These are phyloP conservation scores for Pleurotus citrinopileatus DNA, from an alignment of 768 basidiomycete species.

Conservation along the genomic window DNA sequence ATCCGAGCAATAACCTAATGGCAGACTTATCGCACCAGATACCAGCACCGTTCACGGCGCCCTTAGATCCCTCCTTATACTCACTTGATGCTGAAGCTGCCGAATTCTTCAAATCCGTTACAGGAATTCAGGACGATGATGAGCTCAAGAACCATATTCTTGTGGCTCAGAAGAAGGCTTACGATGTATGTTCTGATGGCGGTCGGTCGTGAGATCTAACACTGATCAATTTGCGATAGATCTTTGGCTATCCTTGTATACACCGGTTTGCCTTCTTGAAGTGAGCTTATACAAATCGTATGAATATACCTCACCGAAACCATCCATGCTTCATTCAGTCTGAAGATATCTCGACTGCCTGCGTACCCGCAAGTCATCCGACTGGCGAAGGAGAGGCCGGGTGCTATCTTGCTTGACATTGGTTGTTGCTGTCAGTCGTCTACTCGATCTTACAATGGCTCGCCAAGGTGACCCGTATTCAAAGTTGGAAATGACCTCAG, in stretches of 20 bases:
- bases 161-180: constrained; percentile 33
- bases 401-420: constrained; percentile 37
- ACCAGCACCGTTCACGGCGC: background rate
- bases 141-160: constrained; percentile 38
- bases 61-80: constrained; percentile 14
- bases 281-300: constrained; percentile 14
- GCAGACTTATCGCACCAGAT: background rate
- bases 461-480: background rate
- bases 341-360: constrained; percentile 32
- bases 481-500: constrained; percentile 39
- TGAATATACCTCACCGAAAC: background rate
- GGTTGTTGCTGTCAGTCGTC: constrained; percentile 39
- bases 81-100: constrained; percentile 24
- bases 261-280: constrained; percentile 25
- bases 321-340: background rate
- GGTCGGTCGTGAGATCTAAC: constrained; percentile 17
- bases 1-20: too few relatives aligned
- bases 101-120: constrained; percentile 33
- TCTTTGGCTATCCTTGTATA: constrained; percentile 30
- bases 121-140: constrained; percentile 33
- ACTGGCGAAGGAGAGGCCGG: constrained; percentile 21
- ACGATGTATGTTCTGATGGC: constrained; percentile 16
- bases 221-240: constrained; percentile 13
- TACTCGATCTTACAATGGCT: background rate
- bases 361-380: constrained; percentile 29